These are phyloP conservation scores for Penicillium malachiteum DNA, from an alignment of 495 filamentous ascomycete species.

Conservation along the genomic window DNA sequence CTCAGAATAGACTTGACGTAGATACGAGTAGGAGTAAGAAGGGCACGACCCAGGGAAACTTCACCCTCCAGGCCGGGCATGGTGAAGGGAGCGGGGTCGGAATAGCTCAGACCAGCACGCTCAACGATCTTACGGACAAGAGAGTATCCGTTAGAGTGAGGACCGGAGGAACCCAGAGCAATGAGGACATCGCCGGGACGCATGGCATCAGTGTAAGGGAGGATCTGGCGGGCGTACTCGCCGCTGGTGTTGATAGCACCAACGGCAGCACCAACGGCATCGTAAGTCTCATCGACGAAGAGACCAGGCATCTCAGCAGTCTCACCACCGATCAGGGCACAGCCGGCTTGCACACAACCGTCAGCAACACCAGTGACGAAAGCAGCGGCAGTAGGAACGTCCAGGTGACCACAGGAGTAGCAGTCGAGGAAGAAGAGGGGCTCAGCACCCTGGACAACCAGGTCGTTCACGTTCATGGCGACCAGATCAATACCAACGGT, in stretches of 20 bases:
- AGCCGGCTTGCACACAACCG: slow-evolving; percentile 78
- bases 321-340: slow-evolving; percentile 91
- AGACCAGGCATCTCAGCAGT: slow-evolving; percentile 97
- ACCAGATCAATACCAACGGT: slow-evolving; percentile 95
- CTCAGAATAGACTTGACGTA: slow-evolving; percentile 74
- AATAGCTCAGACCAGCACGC: slow-evolving; percentile 64
- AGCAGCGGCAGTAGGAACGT: slow-evolving; percentile 68
- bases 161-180: slow-evolving; percentile 76
- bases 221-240: slow-evolving; percentile 54
- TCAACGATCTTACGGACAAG: slow-evolving; percentile 86
- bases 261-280: slow-evolving; percentile 83
- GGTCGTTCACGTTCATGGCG: slow-evolving; percentile 98
- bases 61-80: slow-evolving; percentile 42
- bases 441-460: slow-evolving; percentile 91
- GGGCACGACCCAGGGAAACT: slow-evolving; percentile 63
- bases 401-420: slow-evolving; percentile 84
- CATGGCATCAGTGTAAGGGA: slow-evolving; percentile 79
- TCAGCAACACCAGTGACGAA: slow-evolving; percentile 86
- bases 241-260: slow-evolving; percentile 67
- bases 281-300: slow-evolving; percentile 80
- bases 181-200: slow-evolving; percentile 75
- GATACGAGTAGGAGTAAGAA: slow-evolving; percentile 78
- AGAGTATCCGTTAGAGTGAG: slow-evolving; percentile 95
- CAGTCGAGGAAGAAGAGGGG: slow-evolving; percentile 95
- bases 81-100: slow-evolving; percentile 70